Evolutionary conservation across 768 basidiomycete species (phyloP), one percentile per base, ranked within the genome.

Genomic region (Harrya chromipes): DNA sequence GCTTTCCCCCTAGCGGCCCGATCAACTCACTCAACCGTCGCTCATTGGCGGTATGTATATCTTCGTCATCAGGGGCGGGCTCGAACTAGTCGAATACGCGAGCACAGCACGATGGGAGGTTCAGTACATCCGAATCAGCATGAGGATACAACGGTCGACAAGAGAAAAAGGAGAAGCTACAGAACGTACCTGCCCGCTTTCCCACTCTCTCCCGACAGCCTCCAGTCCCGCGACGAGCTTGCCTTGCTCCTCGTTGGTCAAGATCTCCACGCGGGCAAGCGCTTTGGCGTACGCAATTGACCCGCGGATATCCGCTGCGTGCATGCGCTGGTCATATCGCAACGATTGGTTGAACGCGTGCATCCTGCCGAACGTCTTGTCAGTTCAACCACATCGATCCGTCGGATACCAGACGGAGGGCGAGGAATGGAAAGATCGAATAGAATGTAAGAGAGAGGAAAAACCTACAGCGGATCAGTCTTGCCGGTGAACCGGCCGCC

Each of bases 1-100:
- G 76, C 70, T 98, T 99, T 4, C 97, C 97, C 6, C 91, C 94
- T 14, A 92, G 80, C 13, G 89, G 76, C 0, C 97, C 97, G 46
- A 98, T 91, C 46, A 99, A 71, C 72, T 99, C 95, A 54, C 85
- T 90, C 57, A 99, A 70, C 36, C 97, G 82, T 40, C 97, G 84
- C 67, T 99, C 97, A 62, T 98, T 99, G 46, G 97, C 97, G 12
- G 97, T 99, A 68, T 98, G 95, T 52, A 99, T 98, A 63, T 99
- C 97, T 63, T 99, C 97, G 60, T 99, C 97, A 58, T 95, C 93
- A n/a, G 82, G 74, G 52, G 85, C 75, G 26, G 83, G 70, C 48
- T 72, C 65, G 64, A 99, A 99, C 88, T 94, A 60, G 24, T 11
- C 23, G 23, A 20, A 6, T 1, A 19, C 16, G 9, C 7, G 33